phyloP scores from a whole-genome alignment of 768 basidiomycete species.

The Termitomyces heimii region DNA sequence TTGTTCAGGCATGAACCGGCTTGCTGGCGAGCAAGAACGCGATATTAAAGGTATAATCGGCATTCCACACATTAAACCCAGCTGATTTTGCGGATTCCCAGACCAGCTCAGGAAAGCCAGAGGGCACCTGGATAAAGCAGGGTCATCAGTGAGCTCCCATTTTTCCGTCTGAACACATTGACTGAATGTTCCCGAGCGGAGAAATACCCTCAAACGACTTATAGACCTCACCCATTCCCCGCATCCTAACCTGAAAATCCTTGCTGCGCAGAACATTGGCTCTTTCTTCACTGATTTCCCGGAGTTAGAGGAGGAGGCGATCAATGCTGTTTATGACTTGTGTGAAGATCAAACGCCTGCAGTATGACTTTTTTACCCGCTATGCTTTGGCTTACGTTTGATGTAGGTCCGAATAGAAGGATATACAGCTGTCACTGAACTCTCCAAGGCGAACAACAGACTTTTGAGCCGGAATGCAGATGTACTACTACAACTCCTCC shows the following conservation, averaged over 20 bases:
- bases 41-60: constrained; percentile 25
- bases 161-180: not conserved
- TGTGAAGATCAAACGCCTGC: constrained; percentile 61
- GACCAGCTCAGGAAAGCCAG: constrained; percentile 41
- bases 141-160: constrained; percentile 28
- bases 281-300: constrained; percentile 61
- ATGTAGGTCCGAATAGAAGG: constrained; percentile 63
- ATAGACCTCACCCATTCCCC: constrained; percentile 48
- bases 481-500: constrained; percentile 68
- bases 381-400: constrained; percentile 1
- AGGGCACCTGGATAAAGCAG: constrained; percentile 29
- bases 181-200: constrained; percentile 32
- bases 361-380: constrained; percentile 26
- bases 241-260: constrained; percentile 41
- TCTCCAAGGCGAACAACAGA: constrained; percentile 41
- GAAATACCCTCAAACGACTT: constrained; percentile 44
- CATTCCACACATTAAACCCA: not conserved
- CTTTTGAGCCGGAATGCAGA: constrained; percentile 70
- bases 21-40: constrained; percentile 27
- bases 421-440: constrained; percentile 50
- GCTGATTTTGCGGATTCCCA: constrained; percentile 6
- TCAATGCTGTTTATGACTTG: constrained; percentile 74
- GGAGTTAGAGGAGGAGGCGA: constrained; percentile 68
- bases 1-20: constrained; percentile 19
- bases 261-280: constrained; percentile 53